Conservation (phyloP, 2,329 filamentous ascomycete genomes). For the Tolypocladium ovalisporum region DNA sequence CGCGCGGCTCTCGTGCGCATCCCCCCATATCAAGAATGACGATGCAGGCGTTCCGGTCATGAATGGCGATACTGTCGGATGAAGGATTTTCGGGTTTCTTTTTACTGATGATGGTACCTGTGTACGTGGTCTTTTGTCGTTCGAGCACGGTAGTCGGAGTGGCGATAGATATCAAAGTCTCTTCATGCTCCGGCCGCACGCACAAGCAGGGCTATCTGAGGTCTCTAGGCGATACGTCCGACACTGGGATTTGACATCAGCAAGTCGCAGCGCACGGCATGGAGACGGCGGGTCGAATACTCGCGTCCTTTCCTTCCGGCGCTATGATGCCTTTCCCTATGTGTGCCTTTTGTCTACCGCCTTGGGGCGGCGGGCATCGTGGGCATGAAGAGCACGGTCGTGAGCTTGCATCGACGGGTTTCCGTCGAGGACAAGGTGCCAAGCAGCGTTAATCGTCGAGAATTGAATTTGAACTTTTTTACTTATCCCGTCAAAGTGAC, state of each 20-base stretch:
- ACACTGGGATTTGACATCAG: neutral
- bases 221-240: neutral
- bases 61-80: slow-evolving; percentile 14
- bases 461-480: neutral
- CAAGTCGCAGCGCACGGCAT: neutral
- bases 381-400: neutral
- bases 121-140: neutral
- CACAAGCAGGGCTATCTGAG: neutral
- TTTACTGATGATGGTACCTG: neutral
- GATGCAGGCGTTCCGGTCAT: slow-evolving; percentile 25
- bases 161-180: neutral
- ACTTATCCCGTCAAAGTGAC: neutral
- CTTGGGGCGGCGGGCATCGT: neutral
- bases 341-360: no score
- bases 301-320: neutral
- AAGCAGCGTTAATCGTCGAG: neutral
- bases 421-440: neutral
- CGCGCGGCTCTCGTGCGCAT: slow-evolving; percentile 1
- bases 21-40: slow-evolving; percentile 9
- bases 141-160: neutral
- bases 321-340: neutral
- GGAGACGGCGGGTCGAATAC: neutral
- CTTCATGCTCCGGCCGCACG: neutral
- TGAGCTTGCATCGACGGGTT: neutral
- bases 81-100: slow-evolving; percentile 11